Evolutionary conservation across 202 grass and related monocot species (phyloP).

Genomic region (Panicum virgatum): DNA sequence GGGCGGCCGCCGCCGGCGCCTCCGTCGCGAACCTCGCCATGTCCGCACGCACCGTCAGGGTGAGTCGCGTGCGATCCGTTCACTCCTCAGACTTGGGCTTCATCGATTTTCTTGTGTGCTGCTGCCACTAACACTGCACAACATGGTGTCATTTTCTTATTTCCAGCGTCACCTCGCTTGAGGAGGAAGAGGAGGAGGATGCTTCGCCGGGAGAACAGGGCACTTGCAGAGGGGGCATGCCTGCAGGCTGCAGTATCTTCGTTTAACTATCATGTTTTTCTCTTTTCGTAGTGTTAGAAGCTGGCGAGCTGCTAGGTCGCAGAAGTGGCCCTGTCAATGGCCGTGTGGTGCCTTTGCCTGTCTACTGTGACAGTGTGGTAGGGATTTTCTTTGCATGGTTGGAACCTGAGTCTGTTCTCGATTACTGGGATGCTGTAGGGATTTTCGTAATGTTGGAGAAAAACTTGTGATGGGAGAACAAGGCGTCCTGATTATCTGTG

Average conservation of each 20-base stretch:
- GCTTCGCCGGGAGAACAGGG: not conserved
- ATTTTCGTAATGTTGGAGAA: no score
- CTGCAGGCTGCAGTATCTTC: not conserved
- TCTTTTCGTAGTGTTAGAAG: not conserved
- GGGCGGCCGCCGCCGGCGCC: not conserved
- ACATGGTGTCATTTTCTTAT: not conserved
- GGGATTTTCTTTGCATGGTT: no score
- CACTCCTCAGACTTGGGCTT: not conserved
- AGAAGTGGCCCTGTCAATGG: not conserved
- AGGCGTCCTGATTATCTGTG: no score
- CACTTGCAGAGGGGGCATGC: not conserved
- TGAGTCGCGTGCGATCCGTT: not conserved
- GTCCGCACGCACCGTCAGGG: not conserved
- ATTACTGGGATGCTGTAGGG: no score
- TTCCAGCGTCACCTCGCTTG: not conserved
- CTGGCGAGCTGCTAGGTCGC: no score
- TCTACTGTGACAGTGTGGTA: no score
- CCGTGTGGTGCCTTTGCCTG: not conserved
- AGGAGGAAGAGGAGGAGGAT: not conserved
- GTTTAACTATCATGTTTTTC: not conserved
- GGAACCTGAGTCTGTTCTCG: no score
- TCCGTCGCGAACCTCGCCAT: not conserved
- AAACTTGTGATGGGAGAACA: no score
- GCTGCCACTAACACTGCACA: not conserved
- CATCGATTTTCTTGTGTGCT: not conserved